Evolutionary conservation across 148 eudicot species (phyloP).

Genomic region (Polygonum maritimum): DNA sequence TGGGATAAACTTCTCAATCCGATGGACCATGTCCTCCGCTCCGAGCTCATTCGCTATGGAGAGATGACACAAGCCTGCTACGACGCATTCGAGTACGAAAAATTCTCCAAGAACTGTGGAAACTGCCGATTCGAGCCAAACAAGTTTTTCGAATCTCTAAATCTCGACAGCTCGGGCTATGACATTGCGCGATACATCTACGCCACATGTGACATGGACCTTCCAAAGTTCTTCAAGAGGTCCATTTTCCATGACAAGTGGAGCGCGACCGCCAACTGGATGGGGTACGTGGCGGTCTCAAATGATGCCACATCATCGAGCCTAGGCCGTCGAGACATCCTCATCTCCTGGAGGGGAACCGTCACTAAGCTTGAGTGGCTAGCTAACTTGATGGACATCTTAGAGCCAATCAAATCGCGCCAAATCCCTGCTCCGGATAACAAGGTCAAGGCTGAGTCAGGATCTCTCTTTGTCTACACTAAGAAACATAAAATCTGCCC

Average conservation of each 20-base stretch:
- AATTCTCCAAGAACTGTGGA: constrained; percentile 29
- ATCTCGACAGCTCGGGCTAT: constrained; percentile 16
- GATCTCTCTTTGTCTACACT: constrained; percentile 34
- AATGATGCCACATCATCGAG: constrained; percentile 22
- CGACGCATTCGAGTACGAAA: constrained; percentile 29
- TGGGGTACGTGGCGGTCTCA: constrained; percentile 36
- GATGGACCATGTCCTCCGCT: constrained; percentile 10
- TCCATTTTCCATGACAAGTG: constrained; percentile 17
- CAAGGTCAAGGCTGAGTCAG: constrained; percentile 23
- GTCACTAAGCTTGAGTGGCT: constrained; percentile 26
- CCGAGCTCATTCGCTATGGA: constrained; percentile 31
- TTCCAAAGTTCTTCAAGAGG: constrained; percentile 22
- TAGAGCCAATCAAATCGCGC: constrained; percentile 15
- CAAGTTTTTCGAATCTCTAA: constrained; percentile 21
- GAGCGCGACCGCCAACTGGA: constrained; percentile 36
- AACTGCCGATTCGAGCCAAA: constrained; percentile 15
- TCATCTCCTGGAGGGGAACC: constrained; percentile 33
- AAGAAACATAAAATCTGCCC: constrained; percentile 20
- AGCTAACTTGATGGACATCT: constrained; percentile 20
- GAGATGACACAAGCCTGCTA: constrained; percentile 41
- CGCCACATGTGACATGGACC: constrained; percentile 21
- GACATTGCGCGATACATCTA: constrained; percentile 22
- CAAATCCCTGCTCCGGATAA: constrained; percentile 19
- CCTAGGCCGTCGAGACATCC: constrained; percentile 32
- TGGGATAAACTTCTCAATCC: constrained; percentile 32